Percentiles rank a stretch among this genome's conserved stretches.
phyloP scores from a whole-genome alignment of 495 filamentous ascomycete species.

The Tuber brumale region DNA sequence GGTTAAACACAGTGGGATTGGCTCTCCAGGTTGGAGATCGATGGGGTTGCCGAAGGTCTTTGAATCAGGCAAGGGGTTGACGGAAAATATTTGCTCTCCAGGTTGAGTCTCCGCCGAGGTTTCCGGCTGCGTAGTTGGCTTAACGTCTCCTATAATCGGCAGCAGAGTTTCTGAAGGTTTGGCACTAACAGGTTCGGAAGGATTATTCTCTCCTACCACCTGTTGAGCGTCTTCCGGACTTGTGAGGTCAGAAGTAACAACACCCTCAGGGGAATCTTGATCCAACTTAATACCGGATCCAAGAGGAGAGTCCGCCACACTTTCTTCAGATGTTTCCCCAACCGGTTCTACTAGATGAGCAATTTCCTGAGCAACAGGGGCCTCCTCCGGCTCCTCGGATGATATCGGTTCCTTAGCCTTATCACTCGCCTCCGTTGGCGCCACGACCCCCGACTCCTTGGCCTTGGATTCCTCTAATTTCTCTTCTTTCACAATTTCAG shows the following conservation, averaged over 20 bases:
- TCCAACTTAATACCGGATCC: conserved; percentile 63
- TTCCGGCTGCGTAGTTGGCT: conserved; percentile 6
- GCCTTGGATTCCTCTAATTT: not conserved
- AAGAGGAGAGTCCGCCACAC: conserved; percentile 37
- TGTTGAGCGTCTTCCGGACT: not conserved
- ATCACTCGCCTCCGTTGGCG: not conserved
- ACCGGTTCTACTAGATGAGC: not conserved
- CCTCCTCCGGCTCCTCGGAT: not conserved
- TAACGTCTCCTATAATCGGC: conserved; percentile 3
- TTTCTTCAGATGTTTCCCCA: not conserved
- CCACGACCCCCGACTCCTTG: not conserved
- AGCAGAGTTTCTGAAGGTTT: not conserved
- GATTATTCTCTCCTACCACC: conserved; percentile 56
- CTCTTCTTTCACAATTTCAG: not conserved
- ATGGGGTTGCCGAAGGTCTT: conserved; percentile 71
- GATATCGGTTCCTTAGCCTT: conserved; percentile 7
- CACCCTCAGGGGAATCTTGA: conserved; percentile 73
- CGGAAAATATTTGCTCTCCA: conserved; percentile 50
- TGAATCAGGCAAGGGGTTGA: conserved; percentile 71
- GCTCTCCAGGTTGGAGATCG: conserved; percentile 63
- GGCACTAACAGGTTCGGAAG: conserved; percentile 68
- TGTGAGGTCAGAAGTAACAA: conserved; percentile 42
- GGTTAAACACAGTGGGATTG: conserved; percentile 53
- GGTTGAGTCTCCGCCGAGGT: not conserved
- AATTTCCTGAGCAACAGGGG: not conserved